Evolutionary conservation across 1,139 yeast genomes (phyloP).

Genomic region (Nakaseomyces glabratus): DNA sequence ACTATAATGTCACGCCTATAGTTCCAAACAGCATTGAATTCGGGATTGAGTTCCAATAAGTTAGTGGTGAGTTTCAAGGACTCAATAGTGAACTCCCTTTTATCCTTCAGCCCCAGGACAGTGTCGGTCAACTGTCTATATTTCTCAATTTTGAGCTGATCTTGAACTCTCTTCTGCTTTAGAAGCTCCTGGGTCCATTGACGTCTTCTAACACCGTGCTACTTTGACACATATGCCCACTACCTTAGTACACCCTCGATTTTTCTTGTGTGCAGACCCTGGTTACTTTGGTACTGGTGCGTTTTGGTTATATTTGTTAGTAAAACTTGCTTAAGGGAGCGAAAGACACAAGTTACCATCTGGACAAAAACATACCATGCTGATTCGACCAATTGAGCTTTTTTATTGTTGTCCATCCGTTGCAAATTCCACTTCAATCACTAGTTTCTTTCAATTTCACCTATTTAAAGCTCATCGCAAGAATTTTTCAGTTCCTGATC

Average conservation of each 20-base stretch:
- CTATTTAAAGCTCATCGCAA: too few species aligned
- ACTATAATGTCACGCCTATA: slow-evolving; percentile 64
- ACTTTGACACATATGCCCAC: too few species aligned
- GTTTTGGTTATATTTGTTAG: too few species aligned
- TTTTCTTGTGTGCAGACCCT: too few species aligned
- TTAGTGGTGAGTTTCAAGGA: slow-evolving; percentile 47
- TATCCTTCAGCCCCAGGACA: slow-evolving; percentile 36
- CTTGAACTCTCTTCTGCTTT: slow-evolving; percentile 46
- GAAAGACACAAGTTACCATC: too few species aligned
- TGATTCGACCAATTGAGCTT: too few species aligned
- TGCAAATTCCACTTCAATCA: slow-evolving; percentile 8
- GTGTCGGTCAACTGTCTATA: slow-evolving; percentile 43
- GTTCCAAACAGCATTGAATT: slow-evolving; percentile 86
- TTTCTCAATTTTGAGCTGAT: slow-evolving; percentile 42
- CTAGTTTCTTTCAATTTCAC: background rate
- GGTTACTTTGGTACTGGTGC: too few species aligned
- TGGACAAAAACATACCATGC: too few species aligned
- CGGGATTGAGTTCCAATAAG: slow-evolving; percentile 65
- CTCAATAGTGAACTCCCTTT: slow-evolving; percentile 32
- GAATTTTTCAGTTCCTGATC: too few species aligned
- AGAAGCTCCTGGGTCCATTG: slow-evolving; percentile 50
- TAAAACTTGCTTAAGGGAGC: too few species aligned
- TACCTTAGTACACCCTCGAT: too few species aligned
- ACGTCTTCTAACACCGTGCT: slow-evolving; percentile 68
- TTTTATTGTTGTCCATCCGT: too few species aligned